Percentiles rank a stretch among this genome's conserved stretches.
phyloP scores from a whole-genome alignment of 2,329 filamentous ascomycete genomes.

The Exophiala calicioides region DNA sequence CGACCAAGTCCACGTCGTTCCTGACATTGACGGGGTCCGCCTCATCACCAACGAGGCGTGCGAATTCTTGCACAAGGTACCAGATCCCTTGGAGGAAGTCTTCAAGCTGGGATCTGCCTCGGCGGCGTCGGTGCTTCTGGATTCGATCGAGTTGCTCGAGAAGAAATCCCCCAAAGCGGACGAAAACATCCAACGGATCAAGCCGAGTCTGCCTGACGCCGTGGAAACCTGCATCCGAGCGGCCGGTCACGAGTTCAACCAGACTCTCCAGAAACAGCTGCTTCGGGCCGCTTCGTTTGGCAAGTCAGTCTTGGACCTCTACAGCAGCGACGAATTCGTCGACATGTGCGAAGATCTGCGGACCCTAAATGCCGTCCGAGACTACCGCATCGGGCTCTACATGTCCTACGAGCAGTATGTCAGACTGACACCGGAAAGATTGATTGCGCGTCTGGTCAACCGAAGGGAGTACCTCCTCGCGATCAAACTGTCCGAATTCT shows the following conservation, averaged over 20 bases:
- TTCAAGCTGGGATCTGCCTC: slow-evolving; percentile 87
- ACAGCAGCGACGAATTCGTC: slow-evolving; percentile 98
- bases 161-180: slow-evolving; percentile 95
- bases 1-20: slow-evolving; percentile 81
- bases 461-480: slow-evolving; percentile 90
- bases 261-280: slow-evolving; percentile 91
- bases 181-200: slow-evolving; percentile 94
- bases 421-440: slow-evolving; percentile 80
- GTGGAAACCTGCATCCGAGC: slow-evolving; percentile 93
- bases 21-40: slow-evolving; percentile 85
- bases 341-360: slow-evolving; percentile 95
- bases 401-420: slow-evolving; percentile 93
- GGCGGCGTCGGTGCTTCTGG: slow-evolving; percentile 85
- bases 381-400: slow-evolving; percentile 86
- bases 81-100: slow-evolving; percentile 80
- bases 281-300: slow-evolving; percentile 97
- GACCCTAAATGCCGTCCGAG: slow-evolving; percentile 88
- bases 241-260: slow-evolving; percentile 85
- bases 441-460: slow-evolving; percentile 84
- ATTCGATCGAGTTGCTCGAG: slow-evolving; percentile 88
- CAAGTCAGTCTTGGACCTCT: slow-evolving; percentile 94
- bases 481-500: slow-evolving; percentile 81
- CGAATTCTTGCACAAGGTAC: slow-evolving; percentile 94
- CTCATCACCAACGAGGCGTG: slow-evolving; percentile 91
- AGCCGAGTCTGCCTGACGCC: slow-evolving; percentile 82